Evolutionary conservation across 257 asterid genomes (phyloP).

Genomic region (Verbascum thapsus): DNA sequence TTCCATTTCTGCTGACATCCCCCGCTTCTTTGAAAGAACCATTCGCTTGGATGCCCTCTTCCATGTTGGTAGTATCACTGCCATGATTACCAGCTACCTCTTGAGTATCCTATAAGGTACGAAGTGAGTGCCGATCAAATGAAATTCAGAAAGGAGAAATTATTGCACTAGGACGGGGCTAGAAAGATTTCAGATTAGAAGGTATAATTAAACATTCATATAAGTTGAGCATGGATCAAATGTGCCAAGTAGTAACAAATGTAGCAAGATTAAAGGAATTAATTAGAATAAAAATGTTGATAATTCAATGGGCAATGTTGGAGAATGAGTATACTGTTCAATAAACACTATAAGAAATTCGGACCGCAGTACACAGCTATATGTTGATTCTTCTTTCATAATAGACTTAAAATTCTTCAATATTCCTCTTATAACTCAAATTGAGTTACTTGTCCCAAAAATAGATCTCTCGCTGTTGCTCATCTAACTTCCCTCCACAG

Average conservation of each 20-base stretch:
- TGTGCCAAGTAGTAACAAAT: not conserved
- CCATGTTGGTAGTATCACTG: constrained; percentile 40
- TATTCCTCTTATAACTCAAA: constrained; percentile 34
- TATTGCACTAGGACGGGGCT: not conserved
- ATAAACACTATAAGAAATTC: constrained; percentile 8
- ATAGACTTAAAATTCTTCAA: constrained; percentile 1
- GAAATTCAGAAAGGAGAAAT: constrained; percentile 13
- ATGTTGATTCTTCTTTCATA: constrained; percentile 11
- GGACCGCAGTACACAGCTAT: constrained; percentile 23
- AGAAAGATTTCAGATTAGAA: constrained; percentile 11
- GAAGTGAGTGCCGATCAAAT: constrained; percentile 27
- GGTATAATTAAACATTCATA: constrained; percentile 16
- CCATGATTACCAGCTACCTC: constrained; percentile 41
- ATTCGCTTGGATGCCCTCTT: constrained; percentile 39
- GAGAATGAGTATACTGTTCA: constrained; percentile 18
- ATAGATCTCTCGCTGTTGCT: constrained; percentile 30
- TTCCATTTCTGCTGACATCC: constrained; percentile 39
- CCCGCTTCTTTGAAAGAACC: constrained; percentile 41
- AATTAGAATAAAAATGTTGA: not conserved
- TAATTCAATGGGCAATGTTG: constrained; percentile 24
- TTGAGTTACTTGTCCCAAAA: constrained; percentile 32
- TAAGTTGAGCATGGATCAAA: constrained; percentile 20
- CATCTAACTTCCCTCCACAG: constrained; percentile 33
- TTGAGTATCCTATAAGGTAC: constrained; percentile 53
- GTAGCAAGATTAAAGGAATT: constrained; percentile 2